Base-by-base conservation (phyloP, 495 filamentous ascomycete species). In the Collariella sp. region DNA sequence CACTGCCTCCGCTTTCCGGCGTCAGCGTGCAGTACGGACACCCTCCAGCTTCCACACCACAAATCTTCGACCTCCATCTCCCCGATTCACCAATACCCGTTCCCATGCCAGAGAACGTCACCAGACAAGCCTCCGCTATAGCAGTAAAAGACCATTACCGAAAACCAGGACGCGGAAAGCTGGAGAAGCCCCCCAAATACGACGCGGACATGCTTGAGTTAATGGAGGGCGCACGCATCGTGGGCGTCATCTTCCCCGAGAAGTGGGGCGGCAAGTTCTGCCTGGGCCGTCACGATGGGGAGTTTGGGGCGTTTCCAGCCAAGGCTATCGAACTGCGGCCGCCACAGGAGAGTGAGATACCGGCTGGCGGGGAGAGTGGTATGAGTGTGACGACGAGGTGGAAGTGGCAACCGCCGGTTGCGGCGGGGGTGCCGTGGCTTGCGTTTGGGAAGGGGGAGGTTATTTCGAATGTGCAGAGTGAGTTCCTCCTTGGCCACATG, bases 241-340 rank as follows among this genome's bases (percentile, higher is more conserved):
- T 74, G 1, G 74, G 73, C 9, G 53, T 77, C 16, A 62, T 67
- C n/a, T 76, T 74, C 36, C 74, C 72, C 1, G 69, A 69, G 35
- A 67, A 65, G 40, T 77, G 72, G 65, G 63, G 62, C 9, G 73
- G 74, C 6, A 67, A 70, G 48, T 77, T 70, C 69, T 71, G 70
- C 33, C 55, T 68, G 1, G 72, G 75, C 15, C 66, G 73, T 55
- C 75, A 77, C 39, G 73, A 78, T 41, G 73, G 75, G 20, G 54
- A 53, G 42, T 65, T 66, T 50, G 73, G 73, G 7, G 56, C 62
- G n/a, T 74, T 76, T 55, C 70, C 70, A 19, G 59, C 65, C 31
- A 68, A 67, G 42, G 40, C 52, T n/a, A 55, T 77, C 36, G 54
- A 62, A 22, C 54, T 76, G 7, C 62, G 69, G 34, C 36, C 56